A percentile compares a stretch with the other conserved stretches of the same genome.
Evolutionary conservation across 177 flowering plant species (phyloP).

Genomic region (Vitis hybrid): DNA sequence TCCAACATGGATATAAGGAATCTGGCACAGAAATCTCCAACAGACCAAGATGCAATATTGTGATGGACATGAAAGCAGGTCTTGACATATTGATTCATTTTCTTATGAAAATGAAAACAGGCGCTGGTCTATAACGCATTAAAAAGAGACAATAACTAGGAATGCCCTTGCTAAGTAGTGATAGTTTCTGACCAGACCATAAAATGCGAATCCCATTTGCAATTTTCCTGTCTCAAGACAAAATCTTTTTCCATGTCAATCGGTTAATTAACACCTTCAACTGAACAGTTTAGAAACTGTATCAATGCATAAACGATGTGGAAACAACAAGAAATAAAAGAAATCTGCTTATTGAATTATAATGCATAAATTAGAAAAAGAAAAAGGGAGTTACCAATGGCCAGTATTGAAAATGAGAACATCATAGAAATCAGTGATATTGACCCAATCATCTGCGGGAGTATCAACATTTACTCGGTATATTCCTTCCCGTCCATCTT

Average conservation of each 20-base stretch:
- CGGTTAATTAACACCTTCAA: not conserved
- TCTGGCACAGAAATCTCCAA: too few relatives aligned
- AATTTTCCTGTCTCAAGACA: not conserved
- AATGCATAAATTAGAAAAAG: not conserved
- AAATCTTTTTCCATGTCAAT: not conserved
- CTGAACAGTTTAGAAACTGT: not conserved
- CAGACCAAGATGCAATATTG: too few relatives aligned
- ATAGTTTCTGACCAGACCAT: too few relatives aligned
- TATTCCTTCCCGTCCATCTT: conserved; percentile 58
- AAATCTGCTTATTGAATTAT: not conserved
- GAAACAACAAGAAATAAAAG: not conserved
- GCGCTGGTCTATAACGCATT: too few relatives aligned
- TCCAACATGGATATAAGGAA: too few relatives aligned
- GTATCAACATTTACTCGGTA: conserved; percentile 86
- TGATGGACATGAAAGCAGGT: too few relatives aligned
- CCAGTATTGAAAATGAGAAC: conserved; percentile 91
- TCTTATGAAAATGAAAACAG: too few relatives aligned
- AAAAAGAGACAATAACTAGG: too few relatives aligned
- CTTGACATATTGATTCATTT: too few relatives aligned
- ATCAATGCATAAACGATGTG: not conserved
- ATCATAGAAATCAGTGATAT: conserved; percentile 72
- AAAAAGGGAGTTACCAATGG: conserved; percentile 66
- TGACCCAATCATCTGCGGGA: conserved; percentile 89
- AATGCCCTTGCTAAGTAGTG: too few relatives aligned
- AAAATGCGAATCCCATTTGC: not conserved